Conservation (phyloP, 306 rosid species). For the Benincasa hispida region DNA sequence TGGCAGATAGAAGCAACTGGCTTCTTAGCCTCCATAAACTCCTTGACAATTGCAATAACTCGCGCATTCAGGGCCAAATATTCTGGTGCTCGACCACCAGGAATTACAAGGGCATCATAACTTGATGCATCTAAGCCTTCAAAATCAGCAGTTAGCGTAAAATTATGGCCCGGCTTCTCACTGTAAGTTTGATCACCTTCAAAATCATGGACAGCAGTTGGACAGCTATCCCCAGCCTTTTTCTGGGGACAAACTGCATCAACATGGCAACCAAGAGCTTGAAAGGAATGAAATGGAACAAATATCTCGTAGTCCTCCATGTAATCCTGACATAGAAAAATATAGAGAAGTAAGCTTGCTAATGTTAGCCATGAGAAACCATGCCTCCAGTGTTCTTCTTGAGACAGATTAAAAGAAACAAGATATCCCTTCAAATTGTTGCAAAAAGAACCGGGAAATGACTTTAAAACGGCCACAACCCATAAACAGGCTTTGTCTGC, state of each 20-base stretch:
- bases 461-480: neutral
- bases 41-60: slow-evolving; percentile 27
- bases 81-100: slow-evolving; percentile 45
- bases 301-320: slow-evolving; percentile 81
- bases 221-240: slow-evolving; percentile 68
- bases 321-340: slow-evolving; percentile 41
- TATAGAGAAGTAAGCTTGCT: neutral
- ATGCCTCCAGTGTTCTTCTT: neutral
- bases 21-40: slow-evolving; percentile 31
- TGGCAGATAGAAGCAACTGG: slow-evolving; percentile 51
- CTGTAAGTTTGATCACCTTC: slow-evolving; percentile 89
- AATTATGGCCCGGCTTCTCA: slow-evolving; percentile 66
- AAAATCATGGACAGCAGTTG: slow-evolving; percentile 74
- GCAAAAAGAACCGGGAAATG: neutral
- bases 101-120: slow-evolving; percentile 52
- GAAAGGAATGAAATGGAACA: slow-evolving; percentile 78
- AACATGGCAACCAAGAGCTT: slow-evolving; percentile 80
- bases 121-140: slow-evolving; percentile 42
- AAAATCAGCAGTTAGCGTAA: slow-evolving; percentile 45
- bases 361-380: neutral
- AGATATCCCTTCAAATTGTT: neutral
- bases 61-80: slow-evolving; percentile 30
- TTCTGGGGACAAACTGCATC: slow-evolving; percentile 74
- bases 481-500: neutral
- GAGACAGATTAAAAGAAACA: neutral